Base-by-base conservation (phyloP, 495 filamentous ascomycete genomes). In the Penicillium atrosanguineum region DNA sequence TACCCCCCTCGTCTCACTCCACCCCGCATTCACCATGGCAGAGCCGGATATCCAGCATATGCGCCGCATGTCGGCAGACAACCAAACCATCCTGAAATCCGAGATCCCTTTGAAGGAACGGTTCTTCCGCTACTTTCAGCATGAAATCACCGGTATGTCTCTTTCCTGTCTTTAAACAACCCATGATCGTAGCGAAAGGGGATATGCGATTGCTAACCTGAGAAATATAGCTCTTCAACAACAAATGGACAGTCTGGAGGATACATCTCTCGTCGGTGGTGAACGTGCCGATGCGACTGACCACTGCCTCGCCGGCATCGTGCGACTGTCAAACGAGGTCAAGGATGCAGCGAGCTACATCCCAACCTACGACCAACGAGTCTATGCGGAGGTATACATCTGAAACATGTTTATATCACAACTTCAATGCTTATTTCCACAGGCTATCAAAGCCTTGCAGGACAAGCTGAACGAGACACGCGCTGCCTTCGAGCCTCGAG, bases 61-160 rank as follows among this genome's bases (percentile, higher is more conserved):
- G 15, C 73, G 73, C 36, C 69, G 73, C 44, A 51, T 69, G 11
- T 74, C 73, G 57, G 64, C 70, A 25, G 70, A 75, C 39, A 74
- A 72, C 39, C 73, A 76, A 43, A 72, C 63, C 9, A 63, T 72
- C 53, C 64, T 65, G 7, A 73, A 68, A 37, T 62, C 71, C 0
- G 74, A 80, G 46, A 71, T 76, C 6, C 68, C 71, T 7, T 65
- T 84, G 42, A 91, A 90, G 46, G 86, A 89, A 59, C 79, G 79
- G 8, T 93, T 95, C 76, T 89, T 90, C 66, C 83, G 83, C 55
- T 84, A 87, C 65, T 94, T 93, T 57, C 86, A 87, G 53, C 78
- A 83, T 67, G 81, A 86, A 67, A 84, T 87, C 55, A 83, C 81
- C 14, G 78, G 89, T 90, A 76, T 60, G 62, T 18, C 5, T 9